Percentiles rank a stretch among this genome's conserved stretches.
phyloP scores from a whole-genome alignment of 495 filamentous ascomycete species.

The Terfezia claveryi region DNA sequence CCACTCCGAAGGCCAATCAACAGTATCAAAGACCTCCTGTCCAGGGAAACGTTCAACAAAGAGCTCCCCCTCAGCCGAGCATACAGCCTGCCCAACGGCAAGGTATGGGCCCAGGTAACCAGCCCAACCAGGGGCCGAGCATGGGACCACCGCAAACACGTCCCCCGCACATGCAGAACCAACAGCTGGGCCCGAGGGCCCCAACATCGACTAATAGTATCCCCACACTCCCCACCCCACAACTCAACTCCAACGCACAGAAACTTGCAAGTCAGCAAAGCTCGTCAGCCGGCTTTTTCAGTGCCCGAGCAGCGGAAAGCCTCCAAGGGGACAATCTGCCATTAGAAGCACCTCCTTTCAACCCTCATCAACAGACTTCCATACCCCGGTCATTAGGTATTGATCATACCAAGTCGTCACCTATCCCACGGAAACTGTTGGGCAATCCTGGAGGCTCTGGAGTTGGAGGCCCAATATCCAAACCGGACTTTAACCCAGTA shows the following conservation, averaged over 20 bases:
- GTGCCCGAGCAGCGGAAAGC: constrained; percentile 12
- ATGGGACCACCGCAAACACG: constrained; percentile 1
- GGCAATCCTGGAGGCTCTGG: not conserved
- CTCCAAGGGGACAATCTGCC: constrained; percentile 9
- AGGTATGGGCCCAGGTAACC: not conserved
- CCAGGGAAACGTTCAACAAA: not conserved
- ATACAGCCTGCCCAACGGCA: not conserved
- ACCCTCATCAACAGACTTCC: constrained; percentile 15
- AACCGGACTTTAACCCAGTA: constrained; percentile 6
- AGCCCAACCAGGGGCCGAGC: not conserved
- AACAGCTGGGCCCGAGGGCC: constrained; percentile 5
- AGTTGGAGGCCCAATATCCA: not conserved
- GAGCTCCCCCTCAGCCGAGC: not conserved
- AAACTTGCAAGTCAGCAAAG: not conserved
- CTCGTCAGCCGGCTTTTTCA: constrained; percentile 13
- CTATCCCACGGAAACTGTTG: constrained; percentile 12
- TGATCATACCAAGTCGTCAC: constrained; percentile 18
- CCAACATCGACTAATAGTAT: constrained; percentile 8
- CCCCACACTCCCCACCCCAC: not conserved
- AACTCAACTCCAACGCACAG: not conserved
- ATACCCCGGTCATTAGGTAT: constrained; percentile 17
- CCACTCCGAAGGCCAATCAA: not conserved
- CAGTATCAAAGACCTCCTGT: not conserved
- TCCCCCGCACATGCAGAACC: constrained; percentile 2
- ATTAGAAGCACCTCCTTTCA: constrained; percentile 10